Evolutionary conservation across 2,329 filamentous ascomycete species (phyloP).

Genomic region (Penicillium italicum): DNA sequence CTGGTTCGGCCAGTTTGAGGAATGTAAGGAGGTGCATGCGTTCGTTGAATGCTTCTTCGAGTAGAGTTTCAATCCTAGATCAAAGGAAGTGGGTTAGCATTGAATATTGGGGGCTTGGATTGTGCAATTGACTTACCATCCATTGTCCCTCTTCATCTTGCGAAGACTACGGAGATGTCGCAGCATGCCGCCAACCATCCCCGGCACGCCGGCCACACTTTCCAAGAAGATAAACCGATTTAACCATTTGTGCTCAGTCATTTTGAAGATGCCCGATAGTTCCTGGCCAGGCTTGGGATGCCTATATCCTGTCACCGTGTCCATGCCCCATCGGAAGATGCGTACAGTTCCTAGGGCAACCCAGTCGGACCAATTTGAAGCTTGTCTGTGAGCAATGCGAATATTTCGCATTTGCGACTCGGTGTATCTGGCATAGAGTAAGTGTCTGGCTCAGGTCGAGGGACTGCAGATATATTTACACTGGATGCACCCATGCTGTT

Average conservation of each 20-base stretch:
- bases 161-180: conserved; percentile 81
- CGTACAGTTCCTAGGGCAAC: conserved; percentile 74
- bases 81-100: background rate
- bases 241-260: conserved; percentile 86
- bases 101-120: background rate
- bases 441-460: conserved; percentile 1
- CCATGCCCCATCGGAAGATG: conserved; percentile 73
- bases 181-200: conserved; percentile 95
- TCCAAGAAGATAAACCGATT: conserved; percentile 90
- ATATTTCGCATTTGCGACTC: conserved; percentile 74
- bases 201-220: conserved; percentile 88
- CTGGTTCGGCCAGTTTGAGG: conserved; percentile 83
- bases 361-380: conserved; percentile 70
- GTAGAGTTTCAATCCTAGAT: conserved; percentile 76
- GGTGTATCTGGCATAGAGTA: conserved; percentile 55
- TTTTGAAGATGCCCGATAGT: conserved; percentile 55
- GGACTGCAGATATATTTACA: conserved; percentile 32
- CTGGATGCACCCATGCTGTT: conserved; percentile 66
- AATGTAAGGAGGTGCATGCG: conserved; percentile 91
- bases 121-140: conserved; percentile 55
- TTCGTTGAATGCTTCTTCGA: conserved; percentile 90
- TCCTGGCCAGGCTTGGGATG: conserved; percentile 58
- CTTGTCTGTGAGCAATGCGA: conserved; percentile 70
- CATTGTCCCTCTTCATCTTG: conserved; percentile 85
- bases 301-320: conserved; percentile 74